Evolutionary conservation across 2,329 filamentous ascomycete species (phyloP), one percentile per base, ranked within the genome.

Genomic region (Diaporthe vexans): DNA sequence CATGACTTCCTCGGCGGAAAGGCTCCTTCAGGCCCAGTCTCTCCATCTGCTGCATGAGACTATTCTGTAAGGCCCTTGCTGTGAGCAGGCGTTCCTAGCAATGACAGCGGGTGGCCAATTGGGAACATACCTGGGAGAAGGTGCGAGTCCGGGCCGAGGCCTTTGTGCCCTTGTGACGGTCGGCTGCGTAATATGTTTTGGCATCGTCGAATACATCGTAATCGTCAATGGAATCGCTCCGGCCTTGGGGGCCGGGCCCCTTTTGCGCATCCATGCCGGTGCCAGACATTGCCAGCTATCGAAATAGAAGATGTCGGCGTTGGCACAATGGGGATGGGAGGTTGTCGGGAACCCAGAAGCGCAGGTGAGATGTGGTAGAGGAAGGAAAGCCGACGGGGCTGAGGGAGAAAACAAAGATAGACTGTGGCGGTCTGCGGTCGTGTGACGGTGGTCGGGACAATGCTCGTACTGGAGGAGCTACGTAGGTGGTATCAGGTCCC

Each of bases 1-100:
- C 89, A 78, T 91, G 90, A 78, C 90, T 91, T 69, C 89, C 89
- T 79, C 90, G 85, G 75, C 89, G 85, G 77, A 90, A 90, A 13
- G 89, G 89, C 79, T 89, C 88, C 75, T 86, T 86, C 33, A 88
- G 79, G 21, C 85, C 87, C 76, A 89, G 78, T 72, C 87, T 84
- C 76, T 89, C 88, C 78, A 90, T 85, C 76, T 90, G 89, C 78
- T 85, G 87, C 79, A 86, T 80, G 77, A 90, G 80, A 77, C 87
- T 85, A 79, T 89, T 90, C 88, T 91, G 73, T 58, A 51, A 54
- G 10, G 52, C 54, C 58, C 37, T 46, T 65, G 69, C 24, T 24
- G 76, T 86, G 74, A 86, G 82, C 71, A 73, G 76, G 71, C 61
- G 63, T 13, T n/a, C 35, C 24, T 48, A 40, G 17, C 48, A 35